Conservation (phyloP, 1,284 basidiomycete genomes). For the Wallemia hederae region DNA sequence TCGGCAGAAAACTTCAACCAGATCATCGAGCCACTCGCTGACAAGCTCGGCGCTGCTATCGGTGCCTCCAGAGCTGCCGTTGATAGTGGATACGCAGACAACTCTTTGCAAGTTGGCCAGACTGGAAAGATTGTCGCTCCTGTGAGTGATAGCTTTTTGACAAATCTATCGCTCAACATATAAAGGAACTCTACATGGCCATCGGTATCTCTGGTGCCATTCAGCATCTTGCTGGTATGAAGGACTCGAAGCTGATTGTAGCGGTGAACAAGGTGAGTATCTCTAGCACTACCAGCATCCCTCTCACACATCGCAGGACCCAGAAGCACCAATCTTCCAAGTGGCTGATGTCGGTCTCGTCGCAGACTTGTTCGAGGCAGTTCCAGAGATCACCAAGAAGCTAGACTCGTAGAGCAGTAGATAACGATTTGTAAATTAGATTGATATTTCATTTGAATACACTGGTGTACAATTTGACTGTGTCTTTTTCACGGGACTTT, state of each 20-base stretch:
- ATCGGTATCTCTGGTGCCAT: conserved; percentile 94
- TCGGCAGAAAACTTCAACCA: conserved; percentile 70
- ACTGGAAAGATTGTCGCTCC: conserved; percentile 46
- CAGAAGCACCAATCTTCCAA: conserved; percentile 97
- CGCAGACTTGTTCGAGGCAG: conserved; percentile 61
- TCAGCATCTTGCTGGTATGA: conserved; percentile 98
- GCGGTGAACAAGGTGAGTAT: conserved; percentile 70
- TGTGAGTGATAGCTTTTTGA: background rate
- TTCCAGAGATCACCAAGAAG: conserved; percentile 63
- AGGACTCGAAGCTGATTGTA: conserved; percentile 93
- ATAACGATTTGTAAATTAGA: background rate
- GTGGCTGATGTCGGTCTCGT: conserved; percentile 88
- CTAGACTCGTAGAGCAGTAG: conserved; percentile 25
- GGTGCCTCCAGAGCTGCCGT: conserved; percentile 93
- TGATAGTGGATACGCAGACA: conserved; percentile 93
- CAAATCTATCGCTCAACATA: background rate
- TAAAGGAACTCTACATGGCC: conserved; percentile 53
- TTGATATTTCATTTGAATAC: too few relatives aligned
- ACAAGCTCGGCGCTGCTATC: conserved; percentile 74
- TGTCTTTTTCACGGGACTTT: background rate
- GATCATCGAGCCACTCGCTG: conserved; percentile 74
- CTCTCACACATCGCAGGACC: conserved; percentile 37
- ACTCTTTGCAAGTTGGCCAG: conserved; percentile 92
- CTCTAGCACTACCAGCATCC: conserved; percentile 7
- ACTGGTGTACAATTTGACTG: too few relatives aligned